Percentiles rank a stretch among this genome's conserved stretches.
Evolutionary conservation across 2,329 filamentous ascomycete species (phyloP).

Genomic region (Xenosphaeropsis pyriputrescens): DNA sequence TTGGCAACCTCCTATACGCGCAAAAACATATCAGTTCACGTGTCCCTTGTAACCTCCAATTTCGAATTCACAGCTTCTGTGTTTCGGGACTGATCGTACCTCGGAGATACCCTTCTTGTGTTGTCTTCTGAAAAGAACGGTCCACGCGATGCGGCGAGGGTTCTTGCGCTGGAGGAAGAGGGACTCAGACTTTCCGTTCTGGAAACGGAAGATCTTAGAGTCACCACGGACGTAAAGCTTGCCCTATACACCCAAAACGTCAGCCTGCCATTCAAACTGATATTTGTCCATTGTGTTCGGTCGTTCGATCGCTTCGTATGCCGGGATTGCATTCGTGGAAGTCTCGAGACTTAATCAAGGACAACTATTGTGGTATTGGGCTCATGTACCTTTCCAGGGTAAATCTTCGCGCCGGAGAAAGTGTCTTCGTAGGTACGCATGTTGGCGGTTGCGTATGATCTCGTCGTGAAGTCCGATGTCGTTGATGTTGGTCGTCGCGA

Average conservation of each 20-base stretch:
- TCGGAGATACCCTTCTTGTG: constrained; percentile 99
- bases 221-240: constrained; percentile 99
- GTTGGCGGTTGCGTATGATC: constrained; percentile 12
- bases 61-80: neutral
- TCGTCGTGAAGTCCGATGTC: constrained; percentile 6
- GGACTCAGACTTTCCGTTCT: constrained; percentile 99
- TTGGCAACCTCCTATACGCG: constrained; percentile 86
- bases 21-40: constrained; percentile 2
- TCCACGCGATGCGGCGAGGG: constrained; percentile 98
- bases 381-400: constrained; percentile 57
- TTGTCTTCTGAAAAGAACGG: constrained; percentile 92
- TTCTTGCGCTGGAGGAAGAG: constrained; percentile 99
- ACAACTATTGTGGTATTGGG: constrained; percentile 1
- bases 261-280: constrained; percentile 9
- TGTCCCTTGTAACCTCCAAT: neutral
- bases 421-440: constrained; percentile 51
- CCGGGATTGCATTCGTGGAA: constrained; percentile 1
- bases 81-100: constrained; percentile 44
- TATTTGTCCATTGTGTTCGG: neutral
- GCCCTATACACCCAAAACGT: constrained; percentile 44
- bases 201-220: constrained; percentile 99
- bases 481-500: constrained; percentile 3
- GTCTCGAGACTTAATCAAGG: neutral
- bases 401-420: constrained; percentile 67
- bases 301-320: neutral